Evolutionary conservation across 2,329 filamentous ascomycete species (phyloP).

Genomic region (Zymoseptoria tritici): DNA sequence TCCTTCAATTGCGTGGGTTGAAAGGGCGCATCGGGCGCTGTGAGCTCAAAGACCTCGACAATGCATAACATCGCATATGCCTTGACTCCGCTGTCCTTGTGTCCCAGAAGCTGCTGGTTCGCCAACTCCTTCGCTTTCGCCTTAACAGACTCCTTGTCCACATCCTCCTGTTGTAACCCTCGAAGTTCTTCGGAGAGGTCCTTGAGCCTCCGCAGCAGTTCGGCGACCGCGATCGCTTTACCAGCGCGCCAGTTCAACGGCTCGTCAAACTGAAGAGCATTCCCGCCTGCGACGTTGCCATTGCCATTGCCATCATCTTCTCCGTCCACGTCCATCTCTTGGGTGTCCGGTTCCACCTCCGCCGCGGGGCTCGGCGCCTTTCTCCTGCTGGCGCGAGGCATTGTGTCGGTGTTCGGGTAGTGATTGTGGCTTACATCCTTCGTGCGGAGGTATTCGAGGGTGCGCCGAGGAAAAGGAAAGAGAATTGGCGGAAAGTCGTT

Average conservation of each 20-base stretch:
- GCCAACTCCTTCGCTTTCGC: slow-evolving; percentile 80
- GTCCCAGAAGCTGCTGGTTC: slow-evolving; percentile 70
- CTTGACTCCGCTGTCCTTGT: slow-evolving; percentile 90
- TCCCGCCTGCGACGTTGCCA: slow-evolving; percentile 12
- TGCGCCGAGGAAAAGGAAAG: background rate
- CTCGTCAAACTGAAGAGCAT: slow-evolving; percentile 67
- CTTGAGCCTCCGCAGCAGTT: slow-evolving; percentile 74
- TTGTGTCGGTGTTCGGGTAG: background rate
- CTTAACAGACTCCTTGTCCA: slow-evolving; percentile 72
- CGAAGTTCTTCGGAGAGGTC: slow-evolving; percentile 73
- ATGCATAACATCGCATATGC: slow-evolving; percentile 84
- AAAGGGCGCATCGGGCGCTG: slow-evolving; percentile 91
- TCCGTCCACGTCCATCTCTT: slow-evolving; percentile 15
- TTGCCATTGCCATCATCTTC: slow-evolving; percentile 14
- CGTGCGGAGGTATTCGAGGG: background rate
- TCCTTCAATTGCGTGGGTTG: slow-evolving; percentile 88
- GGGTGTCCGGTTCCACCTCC: slow-evolving; percentile 11
- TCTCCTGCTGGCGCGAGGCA: slow-evolving; percentile 14
- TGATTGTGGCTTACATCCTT: background rate
- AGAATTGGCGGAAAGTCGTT: background rate
- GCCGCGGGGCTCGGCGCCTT: slow-evolving; percentile 12
- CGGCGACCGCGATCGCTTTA: slow-evolving; percentile 75
- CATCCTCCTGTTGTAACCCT: slow-evolving; percentile 79
- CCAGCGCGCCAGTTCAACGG: slow-evolving; percentile 86
- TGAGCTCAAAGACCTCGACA: slow-evolving; percentile 86